Evolutionary conservation across 345 rosid genomes (phyloP).

Genomic region (Excoecaria cochinchinensis): DNA sequence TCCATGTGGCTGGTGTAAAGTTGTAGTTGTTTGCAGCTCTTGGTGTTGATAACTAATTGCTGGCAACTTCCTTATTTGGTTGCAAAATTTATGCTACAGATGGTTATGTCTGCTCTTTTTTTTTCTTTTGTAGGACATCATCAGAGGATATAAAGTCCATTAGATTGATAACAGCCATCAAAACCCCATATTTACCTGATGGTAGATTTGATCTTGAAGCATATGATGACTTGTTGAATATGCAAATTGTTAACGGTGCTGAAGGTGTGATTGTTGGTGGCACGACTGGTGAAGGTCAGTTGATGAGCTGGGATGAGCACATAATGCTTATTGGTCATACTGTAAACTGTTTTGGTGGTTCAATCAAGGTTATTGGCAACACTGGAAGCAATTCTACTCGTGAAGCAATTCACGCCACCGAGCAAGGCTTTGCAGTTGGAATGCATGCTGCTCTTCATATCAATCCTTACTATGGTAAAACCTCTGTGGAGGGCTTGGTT

Average conservation of each 20-base stretch:
- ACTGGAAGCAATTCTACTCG: slow-evolving; percentile 88
- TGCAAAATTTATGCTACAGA: slow-evolving; percentile 13
- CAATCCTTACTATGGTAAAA: slow-evolving; percentile 90
- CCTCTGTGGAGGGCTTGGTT: slow-evolving; percentile 70
- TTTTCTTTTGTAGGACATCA: slow-evolving; percentile 52
- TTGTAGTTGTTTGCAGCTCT: neutral
- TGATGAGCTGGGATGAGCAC: slow-evolving; percentile 98
- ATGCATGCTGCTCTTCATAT: slow-evolving; percentile 97
- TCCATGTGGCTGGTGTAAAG: neutral
- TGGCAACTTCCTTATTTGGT: neutral
- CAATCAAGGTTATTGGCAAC: slow-evolving; percentile 76
- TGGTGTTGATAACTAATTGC: neutral
- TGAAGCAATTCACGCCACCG: slow-evolving; percentile 89
- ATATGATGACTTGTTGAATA: slow-evolving; percentile 67
- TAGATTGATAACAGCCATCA: slow-evolving; percentile 80
- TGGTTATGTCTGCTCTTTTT: slow-evolving; percentile 6
- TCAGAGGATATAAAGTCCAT: slow-evolving; percentile 69
- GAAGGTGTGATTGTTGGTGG: slow-evolving; percentile 91
- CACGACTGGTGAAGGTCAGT: slow-evolving; percentile 90
- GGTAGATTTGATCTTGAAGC: slow-evolving; percentile 96
- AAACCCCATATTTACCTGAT: slow-evolving; percentile 87
- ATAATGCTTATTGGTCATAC: slow-evolving; percentile 91
- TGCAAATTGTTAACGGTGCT: slow-evolving; percentile 62
- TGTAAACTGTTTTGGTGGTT: slow-evolving; percentile 71
- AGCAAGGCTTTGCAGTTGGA: slow-evolving; percentile 88